A percentile compares a stretch with the other conserved stretches of the same genome.
Evolutionary conservation across 1,284 basidiomycete species (phyloP).

Genomic region (Cutaneotrichosporon arboriforme): DNA sequence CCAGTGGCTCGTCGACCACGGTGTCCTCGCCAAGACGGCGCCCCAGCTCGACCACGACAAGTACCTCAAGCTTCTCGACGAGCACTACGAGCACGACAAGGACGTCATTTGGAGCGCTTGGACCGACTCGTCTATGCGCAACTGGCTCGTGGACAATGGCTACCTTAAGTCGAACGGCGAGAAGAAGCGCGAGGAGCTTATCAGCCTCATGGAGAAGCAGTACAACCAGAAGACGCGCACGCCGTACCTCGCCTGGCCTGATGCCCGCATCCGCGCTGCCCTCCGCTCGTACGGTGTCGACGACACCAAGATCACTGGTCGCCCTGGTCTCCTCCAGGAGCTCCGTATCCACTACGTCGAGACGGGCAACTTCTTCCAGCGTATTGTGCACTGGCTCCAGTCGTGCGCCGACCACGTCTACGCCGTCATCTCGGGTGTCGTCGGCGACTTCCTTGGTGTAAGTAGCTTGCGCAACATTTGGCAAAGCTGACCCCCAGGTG

Average conservation of each 20-base stretch:
- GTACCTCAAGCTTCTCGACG: constrained; percentile 65
- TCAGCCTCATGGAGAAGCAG: constrained; percentile 32
- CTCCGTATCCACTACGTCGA: constrained; percentile 69
- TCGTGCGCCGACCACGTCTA: constrained; percentile 61
- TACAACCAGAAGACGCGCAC: constrained; percentile 51
- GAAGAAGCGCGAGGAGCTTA: constrained; percentile 61
- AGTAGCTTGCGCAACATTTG: background rate
- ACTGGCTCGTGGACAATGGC: constrained; percentile 71
- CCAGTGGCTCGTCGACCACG: constrained; percentile 51
- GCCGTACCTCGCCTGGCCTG: constrained; percentile 78
- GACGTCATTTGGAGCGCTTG: constrained; percentile 67
- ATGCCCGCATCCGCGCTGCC: constrained; percentile 76
- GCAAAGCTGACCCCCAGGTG: constrained; percentile 14
- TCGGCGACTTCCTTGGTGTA: constrained; percentile 47
- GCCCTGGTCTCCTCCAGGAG: constrained; percentile 67
- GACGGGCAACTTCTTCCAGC: constrained; percentile 56
- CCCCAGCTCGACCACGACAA: constrained; percentile 53
- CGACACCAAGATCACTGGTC: constrained; percentile 58
- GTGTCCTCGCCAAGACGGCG: constrained; percentile 24
- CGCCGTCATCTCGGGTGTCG: constrained; percentile 58
- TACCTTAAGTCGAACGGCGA: constrained; percentile 64
- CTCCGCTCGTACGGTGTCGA: constrained; percentile 66
- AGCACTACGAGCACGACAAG: constrained; percentile 66
- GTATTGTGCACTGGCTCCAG: constrained; percentile 56
- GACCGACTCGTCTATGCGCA: constrained; percentile 69